Percentiles rank a stretch among this genome's conserved stretches.
Conservation (phyloP, 139 green algal species). For the Coelastrella sp. region DNA sequence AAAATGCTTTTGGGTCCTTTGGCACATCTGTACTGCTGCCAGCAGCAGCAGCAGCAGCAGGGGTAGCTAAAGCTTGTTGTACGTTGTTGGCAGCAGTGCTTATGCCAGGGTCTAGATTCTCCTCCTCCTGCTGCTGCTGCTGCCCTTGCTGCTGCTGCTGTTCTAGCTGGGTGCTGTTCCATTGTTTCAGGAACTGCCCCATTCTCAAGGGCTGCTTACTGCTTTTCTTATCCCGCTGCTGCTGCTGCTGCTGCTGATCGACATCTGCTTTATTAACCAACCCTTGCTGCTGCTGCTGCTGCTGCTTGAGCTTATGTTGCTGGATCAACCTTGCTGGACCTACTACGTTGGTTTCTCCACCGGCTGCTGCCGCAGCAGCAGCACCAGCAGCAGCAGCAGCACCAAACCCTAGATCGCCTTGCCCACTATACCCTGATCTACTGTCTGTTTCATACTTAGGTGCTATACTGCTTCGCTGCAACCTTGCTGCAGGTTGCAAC, state of each 20-base stretch:
- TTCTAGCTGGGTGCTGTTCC: constrained; percentile 54
- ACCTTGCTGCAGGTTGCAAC: constrained; percentile 11
- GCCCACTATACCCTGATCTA: too few relatives aligned
- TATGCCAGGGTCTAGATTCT: too few relatives aligned
- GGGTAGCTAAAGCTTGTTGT: too few relatives aligned
- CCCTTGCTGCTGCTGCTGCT: constrained; percentile 40
- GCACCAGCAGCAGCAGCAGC: too few relatives aligned
- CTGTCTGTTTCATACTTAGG: constrained; percentile 27
- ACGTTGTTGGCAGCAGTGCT: constrained; percentile 21
- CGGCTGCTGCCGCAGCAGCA: constrained; percentile 43
- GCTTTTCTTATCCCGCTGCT: background rate
- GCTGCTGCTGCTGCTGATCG: constrained; percentile 31
- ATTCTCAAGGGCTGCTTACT: constrained; percentile 31
- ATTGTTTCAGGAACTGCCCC: constrained; percentile 42
- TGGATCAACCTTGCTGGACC: constrained; percentile 47
- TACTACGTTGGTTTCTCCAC: constrained; percentile 23
- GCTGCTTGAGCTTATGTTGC: constrained; percentile 32
- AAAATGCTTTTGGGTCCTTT: constrained; percentile 48
- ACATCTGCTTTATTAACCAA: background rate
- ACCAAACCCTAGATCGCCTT: too few relatives aligned
- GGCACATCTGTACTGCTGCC: too few relatives aligned
- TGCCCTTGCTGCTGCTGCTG: constrained; percentile 45
- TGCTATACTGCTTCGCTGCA: background rate
- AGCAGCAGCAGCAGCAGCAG: too few relatives aligned
- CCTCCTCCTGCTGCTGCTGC: constrained; percentile 37